Evolutionary conservation across 1,284 basidiomycete species (phyloP).

Genomic region (Blastosporella zonata): DNA sequence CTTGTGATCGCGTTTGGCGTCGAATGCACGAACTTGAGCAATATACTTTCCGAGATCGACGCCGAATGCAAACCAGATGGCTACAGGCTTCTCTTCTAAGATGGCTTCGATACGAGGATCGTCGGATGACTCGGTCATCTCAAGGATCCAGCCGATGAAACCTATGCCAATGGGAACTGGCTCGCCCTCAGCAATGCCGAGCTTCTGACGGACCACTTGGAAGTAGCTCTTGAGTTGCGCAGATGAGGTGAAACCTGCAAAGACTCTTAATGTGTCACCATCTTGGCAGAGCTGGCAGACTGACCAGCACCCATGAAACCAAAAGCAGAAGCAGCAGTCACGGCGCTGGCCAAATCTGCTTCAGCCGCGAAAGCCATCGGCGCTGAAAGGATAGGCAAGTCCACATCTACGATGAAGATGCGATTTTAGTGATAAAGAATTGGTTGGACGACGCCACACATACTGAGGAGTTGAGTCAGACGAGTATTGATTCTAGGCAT

Average conservation of each 20-base stretch:
- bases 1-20: slow-evolving; percentile 26
- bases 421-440: neutral
- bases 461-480: slow-evolving; percentile 12
- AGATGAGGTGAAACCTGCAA: slow-evolving; percentile 8
- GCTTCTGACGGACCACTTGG: slow-evolving; percentile 8
- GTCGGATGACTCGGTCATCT: slow-evolving; percentile 24
- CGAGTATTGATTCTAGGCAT: slow-evolving; percentile 12
- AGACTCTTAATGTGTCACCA: neutral
- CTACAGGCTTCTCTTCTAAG: slow-evolving; percentile 27
- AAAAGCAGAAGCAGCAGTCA: slow-evolving; percentile 12
- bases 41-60: slow-evolving; percentile 29
- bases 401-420: slow-evolving; percentile 3
- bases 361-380: slow-evolving; percentile 13
- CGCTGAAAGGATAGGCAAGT: slow-evolving; percentile 9
- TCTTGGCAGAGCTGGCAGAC: neutral
- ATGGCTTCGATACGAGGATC: slow-evolving; percentile 27
- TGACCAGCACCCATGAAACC: slow-evolving; percentile 15
- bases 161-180: slow-evolving; percentile 30
- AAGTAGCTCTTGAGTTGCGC: slow-evolving; percentile 8
- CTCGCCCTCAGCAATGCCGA: slow-evolving; percentile 17
- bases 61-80: slow-evolving; percentile 34
- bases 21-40: slow-evolving; percentile 27
- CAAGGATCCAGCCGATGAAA: slow-evolving; percentile 32
- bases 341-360: slow-evolving; percentile 11
- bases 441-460: neutral